phyloP scores from a whole-genome alignment of 768 basidiomycete species.

The Boletus rufocinnamomeus region DNA sequence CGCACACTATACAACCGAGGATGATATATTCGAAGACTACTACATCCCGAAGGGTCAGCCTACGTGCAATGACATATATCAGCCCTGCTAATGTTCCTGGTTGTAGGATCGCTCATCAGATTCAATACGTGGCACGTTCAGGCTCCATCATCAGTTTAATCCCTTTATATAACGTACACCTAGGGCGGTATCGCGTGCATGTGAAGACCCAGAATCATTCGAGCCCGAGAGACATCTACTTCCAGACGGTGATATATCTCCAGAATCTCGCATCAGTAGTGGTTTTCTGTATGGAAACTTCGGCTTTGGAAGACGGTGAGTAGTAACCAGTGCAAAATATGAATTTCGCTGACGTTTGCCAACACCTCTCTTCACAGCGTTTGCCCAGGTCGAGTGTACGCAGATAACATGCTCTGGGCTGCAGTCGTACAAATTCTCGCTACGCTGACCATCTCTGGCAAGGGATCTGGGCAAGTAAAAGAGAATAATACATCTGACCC shows the following conservation, averaged over 20 bases:
- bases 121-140: constrained; percentile 4
- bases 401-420: background rate
- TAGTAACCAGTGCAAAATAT: background rate
- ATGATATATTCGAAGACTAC: constrained; percentile 6
- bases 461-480: background rate
- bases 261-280: background rate
- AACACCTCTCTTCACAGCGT: background rate
- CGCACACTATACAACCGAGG: constrained; percentile 7
- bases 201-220: constrained; percentile 1
- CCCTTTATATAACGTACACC: background rate
- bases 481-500: background rate
- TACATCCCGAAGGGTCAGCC: background rate
- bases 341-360: background rate
- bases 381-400: constrained; percentile 4
- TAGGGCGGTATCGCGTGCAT: background rate
- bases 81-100: too few species aligned
- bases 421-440: background rate
- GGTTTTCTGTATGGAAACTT: constrained; percentile 5
- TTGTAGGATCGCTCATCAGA: background rate
- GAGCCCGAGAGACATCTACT: constrained; percentile 1
- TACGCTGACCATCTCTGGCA: background rate
- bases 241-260: background rate
- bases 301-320: constrained; percentile 2
- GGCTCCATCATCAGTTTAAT: too few species aligned
- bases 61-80: too few species aligned